phyloP scores from a whole-genome alignment of 2,329 filamentous ascomycete genomes.

The Nannizzia gypsea region DNA sequence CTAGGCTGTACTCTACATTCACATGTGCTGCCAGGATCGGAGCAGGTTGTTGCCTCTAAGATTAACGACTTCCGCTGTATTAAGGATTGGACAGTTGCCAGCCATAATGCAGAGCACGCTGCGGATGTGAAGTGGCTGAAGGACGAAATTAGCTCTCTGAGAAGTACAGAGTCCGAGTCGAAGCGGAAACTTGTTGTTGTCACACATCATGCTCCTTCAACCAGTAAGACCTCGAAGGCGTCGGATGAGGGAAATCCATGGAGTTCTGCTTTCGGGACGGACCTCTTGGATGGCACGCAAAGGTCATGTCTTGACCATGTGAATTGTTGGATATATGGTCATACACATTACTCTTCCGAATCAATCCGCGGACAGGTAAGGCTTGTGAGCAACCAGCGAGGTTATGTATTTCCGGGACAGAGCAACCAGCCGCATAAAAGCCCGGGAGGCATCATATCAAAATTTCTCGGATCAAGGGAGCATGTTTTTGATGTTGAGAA shows the following conservation, averaged over 20 bases:
- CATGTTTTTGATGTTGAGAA: no score
- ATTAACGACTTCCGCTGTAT: conserved; percentile 45
- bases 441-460: conserved; percentile 11
- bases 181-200: conserved; percentile 33
- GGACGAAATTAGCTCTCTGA: conserved; percentile 21
- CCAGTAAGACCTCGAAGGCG: conserved; percentile 37
- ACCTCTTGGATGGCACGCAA: conserved; percentile 2
- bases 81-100: conserved; percentile 36
- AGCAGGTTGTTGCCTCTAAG: conserved; percentile 29
- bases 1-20: conserved; percentile 48
- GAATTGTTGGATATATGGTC: conserved; percentile 34
- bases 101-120: conserved; percentile 39
- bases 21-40: conserved; percentile 31
- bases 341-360: conserved; percentile 36
- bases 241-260: conserved; percentile 38
- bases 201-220: conserved; percentile 45
- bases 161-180: neutral
- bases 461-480: no score
- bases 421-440: conserved; percentile 13
- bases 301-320: conserved; percentile 7
- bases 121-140: conserved; percentile 42
- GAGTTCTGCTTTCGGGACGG: conserved; percentile 34
- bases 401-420: conserved; percentile 24
- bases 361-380: conserved; percentile 26
- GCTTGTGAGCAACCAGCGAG: conserved; percentile 36